Conservation (phyloP, 2,329 filamentous ascomycete species). For the Hypoxylon rubiginosum region DNA sequence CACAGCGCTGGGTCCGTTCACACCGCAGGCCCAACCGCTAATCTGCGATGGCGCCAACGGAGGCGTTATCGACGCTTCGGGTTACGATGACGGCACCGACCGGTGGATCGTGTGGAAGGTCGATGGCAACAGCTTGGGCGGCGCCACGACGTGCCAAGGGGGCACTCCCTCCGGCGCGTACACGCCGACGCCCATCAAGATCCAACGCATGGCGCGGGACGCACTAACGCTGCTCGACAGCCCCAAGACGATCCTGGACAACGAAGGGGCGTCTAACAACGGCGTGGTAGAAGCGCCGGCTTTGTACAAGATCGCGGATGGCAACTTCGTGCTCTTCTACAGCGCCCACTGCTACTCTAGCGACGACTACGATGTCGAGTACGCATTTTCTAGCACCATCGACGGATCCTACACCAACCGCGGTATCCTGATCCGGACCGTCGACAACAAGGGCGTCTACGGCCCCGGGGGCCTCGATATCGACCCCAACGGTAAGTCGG, state of each 20-base stretch:
- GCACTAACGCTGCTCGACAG: slow-evolving; percentile 45
- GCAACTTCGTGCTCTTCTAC: slow-evolving; percentile 50
- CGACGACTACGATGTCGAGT: slow-evolving; percentile 53
- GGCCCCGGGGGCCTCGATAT: slow-evolving; percentile 52
- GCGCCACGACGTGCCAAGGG: slow-evolving; percentile 49
- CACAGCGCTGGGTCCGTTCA: slow-evolving; percentile 48
- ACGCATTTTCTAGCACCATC: slow-evolving; percentile 51
- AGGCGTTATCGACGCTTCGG: slow-evolving; percentile 51
- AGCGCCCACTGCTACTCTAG: slow-evolving; percentile 52
- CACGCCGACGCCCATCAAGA: slow-evolving; percentile 49
- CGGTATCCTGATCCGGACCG: slow-evolving; percentile 49
- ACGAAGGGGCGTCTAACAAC: slow-evolving; percentile 48
- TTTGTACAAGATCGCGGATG: slow-evolving; percentile 48
- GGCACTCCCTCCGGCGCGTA: slow-evolving; percentile 46
- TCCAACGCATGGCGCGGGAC: slow-evolving; percentile 50
- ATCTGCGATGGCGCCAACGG: slow-evolving; percentile 49
- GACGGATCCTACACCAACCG: slow-evolving; percentile 49
- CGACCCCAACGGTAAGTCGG: slow-evolving; percentile 47
- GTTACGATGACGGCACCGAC: slow-evolving; percentile 50
- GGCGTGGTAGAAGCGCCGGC: slow-evolving; percentile 51
- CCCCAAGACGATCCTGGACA: slow-evolving; percentile 48
- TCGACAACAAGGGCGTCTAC: slow-evolving; percentile 48
- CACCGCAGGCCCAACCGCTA: slow-evolving; percentile 42
- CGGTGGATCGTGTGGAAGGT: slow-evolving; percentile 53
- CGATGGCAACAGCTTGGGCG: slow-evolving; percentile 51